Percentiles rank a stretch among this genome's conserved stretches.
Conservation (phyloP, 345 rosid genomes). For the Corchorus capsularis region DNA sequence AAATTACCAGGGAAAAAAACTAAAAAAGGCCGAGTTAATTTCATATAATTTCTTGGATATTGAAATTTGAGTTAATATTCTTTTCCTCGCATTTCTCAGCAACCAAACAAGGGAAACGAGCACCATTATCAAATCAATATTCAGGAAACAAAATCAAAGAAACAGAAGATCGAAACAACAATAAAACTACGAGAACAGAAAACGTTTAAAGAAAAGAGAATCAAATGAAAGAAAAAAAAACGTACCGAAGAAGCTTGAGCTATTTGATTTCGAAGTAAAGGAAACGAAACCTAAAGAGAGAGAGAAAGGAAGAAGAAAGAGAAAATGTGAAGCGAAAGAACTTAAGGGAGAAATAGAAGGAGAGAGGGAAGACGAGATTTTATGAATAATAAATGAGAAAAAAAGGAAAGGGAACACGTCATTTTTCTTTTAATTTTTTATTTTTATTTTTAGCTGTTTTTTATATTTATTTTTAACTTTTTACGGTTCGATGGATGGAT, state of each 20-base stretch:
- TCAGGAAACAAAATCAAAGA: not conserved
- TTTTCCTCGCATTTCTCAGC: conserved; percentile 27
- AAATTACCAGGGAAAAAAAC: too few species aligned
- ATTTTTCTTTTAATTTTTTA: not conserved
- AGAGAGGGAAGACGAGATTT: conserved; percentile 1
- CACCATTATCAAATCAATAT: conserved; percentile 23
- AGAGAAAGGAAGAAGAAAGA: conserved; percentile 14
- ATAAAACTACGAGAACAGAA: not conserved
- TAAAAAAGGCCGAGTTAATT: not conserved
- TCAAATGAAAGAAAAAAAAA: conserved; percentile 15
- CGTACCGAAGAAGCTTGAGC: conserved; percentile 42
- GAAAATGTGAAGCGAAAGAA: not conserved
- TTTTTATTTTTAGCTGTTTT: not conserved
- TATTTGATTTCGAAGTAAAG: conserved; percentile 48
- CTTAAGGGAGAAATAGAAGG: not conserved
- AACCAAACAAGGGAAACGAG: conserved; percentile 26
- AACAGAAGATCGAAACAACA: conserved; percentile 29
- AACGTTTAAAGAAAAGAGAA: not conserved
- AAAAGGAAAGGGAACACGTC: not conserved
- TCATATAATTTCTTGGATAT: not conserved
- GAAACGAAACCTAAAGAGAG: conserved; percentile 38
- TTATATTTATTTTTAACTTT: not conserved
- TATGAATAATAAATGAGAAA: conserved; percentile 17
- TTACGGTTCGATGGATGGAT: not conserved
- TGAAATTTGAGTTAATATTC: conserved; percentile 22